Conservation (phyloP, 116 monocot genomes). For the Iris pallida region DNA sequence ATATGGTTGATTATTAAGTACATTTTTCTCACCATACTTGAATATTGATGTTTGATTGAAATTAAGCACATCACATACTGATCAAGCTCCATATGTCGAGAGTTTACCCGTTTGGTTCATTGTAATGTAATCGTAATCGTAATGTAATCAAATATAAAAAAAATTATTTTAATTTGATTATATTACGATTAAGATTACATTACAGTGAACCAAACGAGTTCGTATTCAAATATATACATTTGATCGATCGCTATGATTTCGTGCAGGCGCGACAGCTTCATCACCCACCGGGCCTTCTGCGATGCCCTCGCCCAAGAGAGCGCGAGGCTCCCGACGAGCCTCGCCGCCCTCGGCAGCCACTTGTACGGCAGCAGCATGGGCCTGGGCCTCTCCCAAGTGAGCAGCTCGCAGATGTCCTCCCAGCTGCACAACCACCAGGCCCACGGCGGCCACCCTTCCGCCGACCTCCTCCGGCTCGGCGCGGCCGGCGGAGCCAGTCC, state of each 20-base stretch:
- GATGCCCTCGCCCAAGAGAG: conserved; percentile 92
- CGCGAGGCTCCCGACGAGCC: conserved; percentile 45
- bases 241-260: background rate
- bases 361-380: conserved; percentile 36
- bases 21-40: no score
- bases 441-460: conserved; percentile 15
- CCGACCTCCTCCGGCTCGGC: conserved; percentile 48
- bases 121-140: no score
- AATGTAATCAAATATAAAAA: no score
- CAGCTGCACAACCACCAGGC: conserved; percentile 21
- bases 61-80: no score
- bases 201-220: no score
- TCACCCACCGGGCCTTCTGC: conserved; percentile 96
- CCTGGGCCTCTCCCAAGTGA: conserved; percentile 40
- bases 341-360: conserved; percentile 33
- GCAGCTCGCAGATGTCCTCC: conserved; percentile 32
- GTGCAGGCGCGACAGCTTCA: conserved; percentile 95
- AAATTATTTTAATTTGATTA: no score
- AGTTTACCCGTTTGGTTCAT: no score
- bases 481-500: conserved; percentile 24
- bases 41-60: no score
- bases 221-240: background rate
- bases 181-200: no score
- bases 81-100: no score
- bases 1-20: no score